Evolutionary conservation across 805 yeast species (phyloP), one percentile per base, ranked within the genome.

Genomic region (Tetrapisispora nanseiensis): DNA sequence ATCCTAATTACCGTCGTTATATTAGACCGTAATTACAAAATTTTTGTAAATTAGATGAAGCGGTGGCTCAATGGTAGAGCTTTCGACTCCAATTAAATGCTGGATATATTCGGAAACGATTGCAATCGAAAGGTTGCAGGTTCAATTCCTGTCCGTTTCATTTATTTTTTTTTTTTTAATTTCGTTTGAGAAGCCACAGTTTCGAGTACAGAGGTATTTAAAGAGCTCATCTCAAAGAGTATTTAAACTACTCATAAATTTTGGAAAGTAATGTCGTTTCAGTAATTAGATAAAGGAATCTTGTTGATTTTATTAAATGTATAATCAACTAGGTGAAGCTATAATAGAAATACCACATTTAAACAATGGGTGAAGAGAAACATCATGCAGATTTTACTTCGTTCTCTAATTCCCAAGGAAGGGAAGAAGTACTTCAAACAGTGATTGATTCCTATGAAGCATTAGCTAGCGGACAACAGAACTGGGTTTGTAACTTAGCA

Each of bases 401-500:
- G 32, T 83, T 84, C 51, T 45, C 59, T 0, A 27, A 56, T 1
- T 57, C 63, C 1, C 26, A 50, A 1, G 62, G 46, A 40, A 76
- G 74, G 47, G 57, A 59, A 22, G 90, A 83, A 40, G 67, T 76
- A 6, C 70, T 87, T 18, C 75, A 78, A 43, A 67, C 66, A 44
- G 63, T 85, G 4, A 39, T 83, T 2, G 72, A 67, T 37, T 75
- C 86, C 1, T 84, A 84, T 51, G 67, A 69, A 36, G 87, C 90
- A 0, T 67, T 90, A 13, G 63, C 79, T 1, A 66, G 56, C 1
- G 86, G 69, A 8, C 84, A 81, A 45, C 56, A 65, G 26, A 84
- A 86, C 63, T 89, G 96, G 96, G 89, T 90, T 3, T 78, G 94
- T 48, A 90, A 92, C 56, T 64, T 87, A 27, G 76, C 97, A 22